phyloP scores from a whole-genome alignment of 1,139 yeast genomes.

The Suhomyces kunorum region DNA sequence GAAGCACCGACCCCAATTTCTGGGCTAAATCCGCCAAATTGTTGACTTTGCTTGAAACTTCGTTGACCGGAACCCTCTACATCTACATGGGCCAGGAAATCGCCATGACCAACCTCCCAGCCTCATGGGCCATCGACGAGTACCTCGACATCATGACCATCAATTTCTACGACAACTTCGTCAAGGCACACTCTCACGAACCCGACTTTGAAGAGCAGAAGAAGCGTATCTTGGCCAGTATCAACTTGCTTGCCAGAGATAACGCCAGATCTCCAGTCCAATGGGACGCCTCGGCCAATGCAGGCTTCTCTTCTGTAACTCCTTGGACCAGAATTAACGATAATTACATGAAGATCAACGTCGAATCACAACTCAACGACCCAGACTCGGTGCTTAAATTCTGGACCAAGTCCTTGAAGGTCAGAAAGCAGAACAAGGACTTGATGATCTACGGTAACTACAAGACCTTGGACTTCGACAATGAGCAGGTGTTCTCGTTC shows the following conservation, averaged over 20 bases:
- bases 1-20: constrained; percentile 40
- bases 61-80: constrained; percentile 58
- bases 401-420: constrained; percentile 44
- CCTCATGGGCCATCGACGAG: constrained; percentile 49
- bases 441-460: constrained; percentile 51
- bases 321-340: constrained; percentile 62
- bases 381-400: constrained; percentile 48
- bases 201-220: constrained; percentile 30
- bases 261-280: constrained; percentile 62
- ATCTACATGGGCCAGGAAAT: constrained; percentile 64
- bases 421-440: constrained; percentile 49
- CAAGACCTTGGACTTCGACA: constrained; percentile 41
- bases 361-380: constrained; percentile 46
- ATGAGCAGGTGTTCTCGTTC: constrained; percentile 40
- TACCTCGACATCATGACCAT: constrained; percentile 53
- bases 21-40: constrained; percentile 46
- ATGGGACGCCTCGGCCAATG: constrained; percentile 49
- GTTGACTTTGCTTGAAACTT: constrained; percentile 45
- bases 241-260: constrained; percentile 49
- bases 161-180: constrained; percentile 42
- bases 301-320: constrained; percentile 50
- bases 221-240: constrained; percentile 31
- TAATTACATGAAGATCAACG: constrained; percentile 52
- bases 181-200: constrained; percentile 32
- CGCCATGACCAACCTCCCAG: constrained; percentile 53